Conservation (phyloP, 2,329 filamentous ascomycete species). For the Fusarium papillatum region DNA sequence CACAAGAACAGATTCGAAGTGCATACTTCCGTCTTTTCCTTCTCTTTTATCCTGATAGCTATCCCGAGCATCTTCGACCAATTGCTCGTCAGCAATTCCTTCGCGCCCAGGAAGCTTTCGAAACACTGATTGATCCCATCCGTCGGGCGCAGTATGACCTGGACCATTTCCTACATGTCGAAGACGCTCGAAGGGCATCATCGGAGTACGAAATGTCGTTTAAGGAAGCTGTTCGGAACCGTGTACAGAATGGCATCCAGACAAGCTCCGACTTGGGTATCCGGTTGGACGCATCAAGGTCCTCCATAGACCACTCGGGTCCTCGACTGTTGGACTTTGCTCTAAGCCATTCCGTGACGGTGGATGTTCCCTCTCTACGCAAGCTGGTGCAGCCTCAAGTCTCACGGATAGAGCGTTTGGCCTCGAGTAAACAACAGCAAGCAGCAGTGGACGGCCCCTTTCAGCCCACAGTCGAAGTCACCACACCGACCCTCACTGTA, state of each 20-base stretch:
- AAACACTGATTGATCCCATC: conserved; percentile 60
- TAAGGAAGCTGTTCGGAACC: conserved; percentile 34
- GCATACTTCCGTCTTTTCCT: conserved; percentile 61
- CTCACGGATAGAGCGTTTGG: conserved; percentile 38
- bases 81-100: conserved; percentile 57
- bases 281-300: conserved; percentile 49
- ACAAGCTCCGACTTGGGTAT: conserved; percentile 55
- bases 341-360: conserved; percentile 54
- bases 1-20: conserved; percentile 53
- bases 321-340: conserved; percentile 54
- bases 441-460: conserved; percentile 13
- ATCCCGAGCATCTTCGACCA: conserved; percentile 54
- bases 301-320: conserved; percentile 9
- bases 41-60: conserved; percentile 58
- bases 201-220: conserved; percentile 35
- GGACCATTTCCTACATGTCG: conserved; percentile 36
- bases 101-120: conserved; percentile 59
- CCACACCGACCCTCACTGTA: conserved; percentile 53
- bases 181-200: conserved; percentile 36
- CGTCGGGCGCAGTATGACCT: conserved; percentile 58
- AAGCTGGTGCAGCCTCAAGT: conserved; percentile 43
- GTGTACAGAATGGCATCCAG: conserved; percentile 38
- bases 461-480: conserved; percentile 33
- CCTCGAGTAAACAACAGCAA: conserved; percentile 28
- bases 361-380: conserved; percentile 50